Conservation (phyloP, 2,329 filamentous ascomycete genomes). For the Colletotrichum tropicicola region DNA sequence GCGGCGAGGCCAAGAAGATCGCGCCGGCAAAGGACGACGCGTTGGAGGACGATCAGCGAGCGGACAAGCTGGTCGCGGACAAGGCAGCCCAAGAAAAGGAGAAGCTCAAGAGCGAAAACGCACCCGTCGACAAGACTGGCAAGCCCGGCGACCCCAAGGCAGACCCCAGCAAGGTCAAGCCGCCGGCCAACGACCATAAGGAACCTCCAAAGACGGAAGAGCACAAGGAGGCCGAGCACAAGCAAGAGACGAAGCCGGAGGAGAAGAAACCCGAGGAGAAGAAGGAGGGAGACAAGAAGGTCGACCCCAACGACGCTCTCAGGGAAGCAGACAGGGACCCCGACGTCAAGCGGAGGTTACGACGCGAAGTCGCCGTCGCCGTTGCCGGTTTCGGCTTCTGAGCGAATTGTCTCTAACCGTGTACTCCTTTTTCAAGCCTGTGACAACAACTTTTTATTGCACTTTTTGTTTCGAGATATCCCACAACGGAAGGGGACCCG, state of each 20-base stretch:
- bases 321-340: constrained; percentile 18
- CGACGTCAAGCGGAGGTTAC: constrained; percentile 19
- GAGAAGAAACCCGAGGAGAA: not conserved
- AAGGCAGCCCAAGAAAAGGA: constrained; percentile 21
- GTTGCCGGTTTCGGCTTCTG: constrained; percentile 28
- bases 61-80: constrained; percentile 15
- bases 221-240: not conserved
- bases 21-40: constrained; percentile 20
- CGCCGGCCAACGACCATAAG: no score
- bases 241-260: not conserved
- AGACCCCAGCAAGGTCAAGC: constrained; percentile 14
- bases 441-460: not conserved
- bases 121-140: constrained; percentile 16
- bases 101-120: constrained; percentile 19
- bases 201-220: not conserved
- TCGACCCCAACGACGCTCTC: constrained; percentile 28
- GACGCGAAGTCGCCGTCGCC: constrained; percentile 20
- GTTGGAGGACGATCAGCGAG: constrained; percentile 27
- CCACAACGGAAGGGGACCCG: not conserved
- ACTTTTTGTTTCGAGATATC: constrained; percentile 11
- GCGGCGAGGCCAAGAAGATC: constrained; percentile 17
- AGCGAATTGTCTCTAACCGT: not conserved
- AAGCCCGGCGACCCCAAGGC: constrained; percentile 23
- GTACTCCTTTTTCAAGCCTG: not conserved
- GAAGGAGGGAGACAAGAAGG: constrained; percentile 22